A percentile compares a stretch with the other conserved stretches of the same genome.
Evolutionary conservation across 225 moss, liverwort and hornwort species (phyloP).

Genomic region (Pleurozium schreberi): DNA sequence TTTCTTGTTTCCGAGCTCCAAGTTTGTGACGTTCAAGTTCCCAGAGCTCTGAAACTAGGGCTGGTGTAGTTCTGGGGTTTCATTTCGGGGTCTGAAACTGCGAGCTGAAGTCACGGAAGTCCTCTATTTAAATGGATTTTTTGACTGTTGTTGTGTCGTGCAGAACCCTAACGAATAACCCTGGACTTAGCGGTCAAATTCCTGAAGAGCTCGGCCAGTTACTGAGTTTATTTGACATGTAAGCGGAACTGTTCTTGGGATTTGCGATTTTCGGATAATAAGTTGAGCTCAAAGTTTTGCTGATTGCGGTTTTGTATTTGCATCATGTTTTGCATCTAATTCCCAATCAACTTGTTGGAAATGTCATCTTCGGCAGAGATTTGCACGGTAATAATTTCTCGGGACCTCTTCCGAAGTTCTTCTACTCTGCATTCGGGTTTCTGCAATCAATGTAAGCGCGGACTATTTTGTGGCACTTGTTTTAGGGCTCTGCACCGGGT

Average conservation of each 20-base stretch:
- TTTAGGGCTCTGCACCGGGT: background rate
- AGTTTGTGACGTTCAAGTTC: background rate
- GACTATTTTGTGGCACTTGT: background rate
- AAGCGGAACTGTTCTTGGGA: background rate
- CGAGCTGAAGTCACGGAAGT: background rate
- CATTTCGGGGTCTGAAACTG: background rate
- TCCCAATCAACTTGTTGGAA: background rate
- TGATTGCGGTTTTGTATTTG: background rate
- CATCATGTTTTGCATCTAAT: background rate
- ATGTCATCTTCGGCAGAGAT: conserved; percentile 4
- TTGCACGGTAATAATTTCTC: conserved; percentile 26
- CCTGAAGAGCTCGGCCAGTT: conserved; percentile 27
- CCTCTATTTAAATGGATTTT: background rate
- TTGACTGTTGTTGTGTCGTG: background rate
- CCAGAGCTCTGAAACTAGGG: background rate
- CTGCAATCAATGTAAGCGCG: conserved; percentile 27
- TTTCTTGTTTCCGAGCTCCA: background rate
- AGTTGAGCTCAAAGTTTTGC: background rate
- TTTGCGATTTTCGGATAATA: background rate
- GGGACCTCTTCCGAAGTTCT: conserved; percentile 26
- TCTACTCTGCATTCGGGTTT: conserved; percentile 22
- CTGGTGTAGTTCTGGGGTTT: background rate
- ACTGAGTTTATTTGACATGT: conserved; percentile 32
- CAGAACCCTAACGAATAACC: conserved; percentile 24
- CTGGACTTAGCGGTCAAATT: conserved; percentile 5